phyloP scores from a whole-genome alignment of 2,329 filamentous ascomycete genomes.

The Neonectria hederae region DNA sequence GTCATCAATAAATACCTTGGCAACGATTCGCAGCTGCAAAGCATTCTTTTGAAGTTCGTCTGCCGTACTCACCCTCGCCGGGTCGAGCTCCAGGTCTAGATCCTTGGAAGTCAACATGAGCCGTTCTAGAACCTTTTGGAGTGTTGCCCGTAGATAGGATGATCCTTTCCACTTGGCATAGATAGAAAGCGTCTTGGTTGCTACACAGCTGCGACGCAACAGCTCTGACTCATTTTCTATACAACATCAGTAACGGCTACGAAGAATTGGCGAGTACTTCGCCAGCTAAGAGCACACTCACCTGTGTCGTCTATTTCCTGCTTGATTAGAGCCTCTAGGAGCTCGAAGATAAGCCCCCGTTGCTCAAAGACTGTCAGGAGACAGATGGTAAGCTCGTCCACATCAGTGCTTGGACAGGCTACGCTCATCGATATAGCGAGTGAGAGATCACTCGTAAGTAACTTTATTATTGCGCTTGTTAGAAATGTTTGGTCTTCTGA shows the following conservation, averaged over 20 bases:
- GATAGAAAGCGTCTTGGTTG: conserved; percentile 77
- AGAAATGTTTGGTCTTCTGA: conserved; percentile 1
- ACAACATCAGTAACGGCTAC: conserved; percentile 22
- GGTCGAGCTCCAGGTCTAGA: conserved; percentile 74
- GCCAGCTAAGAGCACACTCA: conserved; percentile 40
- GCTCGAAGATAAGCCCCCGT: conserved; percentile 68
- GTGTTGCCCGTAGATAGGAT: conserved; percentile 68
- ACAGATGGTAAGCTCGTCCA: conserved; percentile 74
- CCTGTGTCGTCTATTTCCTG: conserved; percentile 75
- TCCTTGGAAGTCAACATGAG: conserved; percentile 74
- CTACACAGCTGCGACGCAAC: conserved; percentile 73
- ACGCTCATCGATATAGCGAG: conserved; percentile 71
- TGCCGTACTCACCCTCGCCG: conserved; percentile 65
- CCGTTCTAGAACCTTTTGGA: conserved; percentile 73
- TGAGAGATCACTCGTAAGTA: conserved; percentile 70
- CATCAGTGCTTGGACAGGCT: conserved; percentile 72
- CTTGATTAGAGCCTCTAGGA: conserved; percentile 73
- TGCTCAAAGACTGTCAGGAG: conserved; percentile 76
- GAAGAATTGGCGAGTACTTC: not conserved
- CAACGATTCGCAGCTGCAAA: conserved; percentile 71
- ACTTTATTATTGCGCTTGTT: conserved; percentile 46
- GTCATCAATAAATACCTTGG: conserved; percentile 76
- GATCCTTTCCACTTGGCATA: conserved; percentile 78
- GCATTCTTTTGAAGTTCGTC: conserved; percentile 75
- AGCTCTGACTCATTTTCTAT: conserved; percentile 74